Evolutionary conservation across 2,329 filamentous ascomycete species (phyloP), one percentile per base, ranked within the genome.

Genomic region (Macroventuria anomochaeta): DNA sequence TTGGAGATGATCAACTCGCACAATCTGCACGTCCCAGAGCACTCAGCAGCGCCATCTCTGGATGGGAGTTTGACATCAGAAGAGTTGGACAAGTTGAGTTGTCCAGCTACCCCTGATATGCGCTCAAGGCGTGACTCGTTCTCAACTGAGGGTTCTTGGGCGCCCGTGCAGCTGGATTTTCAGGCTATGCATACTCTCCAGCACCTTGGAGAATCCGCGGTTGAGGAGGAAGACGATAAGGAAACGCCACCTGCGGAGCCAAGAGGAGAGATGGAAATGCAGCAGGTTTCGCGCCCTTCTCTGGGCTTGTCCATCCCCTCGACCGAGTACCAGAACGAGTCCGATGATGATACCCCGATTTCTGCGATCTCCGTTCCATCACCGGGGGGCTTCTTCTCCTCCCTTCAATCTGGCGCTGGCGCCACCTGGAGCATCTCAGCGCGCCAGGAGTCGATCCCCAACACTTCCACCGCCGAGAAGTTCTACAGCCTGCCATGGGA

Each of bases 41-140:
- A 86, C 25, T 93, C 91, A 49, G 88, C 90, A 5, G 88, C 93
- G 4, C 93, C 93, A 3, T 97, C 93, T 4, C 81, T 96, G 3
- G 93, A 96, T 76, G 93, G 92, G 18, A 96, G 91, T 75, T 78
- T 95, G 66, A 89, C 87, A 7, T 96, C 93, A 2, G 93, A 97
- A 69, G 92, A 96, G 71, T 83, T 96, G 74, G 90, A 91, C 1
- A 84, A 83, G 46, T 83, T 92, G 72, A 96, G 91, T 67, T 91
- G 91, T 41, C 92, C 93, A 5, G 86, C 90, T 10, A 97, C 93
- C 0, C 93, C 93, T 12, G 83, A 93, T 55, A 63, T 57, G 17
- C 64, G 67, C 40, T 64, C 64, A 31, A 65, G 60, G 85, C 76
- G 68, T 18, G 49, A 63, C 54, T 61, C 68, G 2, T 54, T 85